phyloP scores from a whole-genome alignment of 208 protist species.

The Kentomonas sorsogonicus region DNA sequence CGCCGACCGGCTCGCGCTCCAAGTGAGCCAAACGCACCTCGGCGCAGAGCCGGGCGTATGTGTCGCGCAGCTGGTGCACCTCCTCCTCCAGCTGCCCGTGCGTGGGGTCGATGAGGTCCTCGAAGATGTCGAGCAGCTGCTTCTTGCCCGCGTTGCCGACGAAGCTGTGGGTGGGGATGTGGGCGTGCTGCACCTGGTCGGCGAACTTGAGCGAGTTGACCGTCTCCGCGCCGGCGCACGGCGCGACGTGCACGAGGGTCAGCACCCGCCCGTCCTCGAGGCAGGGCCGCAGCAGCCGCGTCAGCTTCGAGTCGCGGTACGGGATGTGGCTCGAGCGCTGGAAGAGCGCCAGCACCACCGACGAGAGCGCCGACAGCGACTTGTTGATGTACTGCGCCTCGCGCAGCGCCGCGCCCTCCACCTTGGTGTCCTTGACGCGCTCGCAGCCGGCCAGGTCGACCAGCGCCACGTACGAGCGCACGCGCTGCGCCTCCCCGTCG shows the following conservation, averaged over 20 bases:
- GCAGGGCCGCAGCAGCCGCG: conserved; percentile 81
- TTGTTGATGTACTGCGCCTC: conserved; percentile 92
- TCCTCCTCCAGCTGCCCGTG: conserved; percentile 42
- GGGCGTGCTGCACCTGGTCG: conserved; percentile 75
- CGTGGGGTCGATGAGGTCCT: conserved; percentile 69
- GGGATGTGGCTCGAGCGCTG: conserved; percentile 73
- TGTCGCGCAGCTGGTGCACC: conserved; percentile 27
- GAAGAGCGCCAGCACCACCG: conserved; percentile 78
- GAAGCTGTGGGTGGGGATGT: conserved; percentile 59
- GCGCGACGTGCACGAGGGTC: conserved; percentile 74
- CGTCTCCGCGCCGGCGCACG: conserved; percentile 59
- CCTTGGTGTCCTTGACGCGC: conserved; percentile 88
- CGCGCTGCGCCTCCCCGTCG: conserved; percentile 5
- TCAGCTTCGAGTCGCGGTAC: conserved; percentile 91
- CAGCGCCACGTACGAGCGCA: conserved; percentile 83
- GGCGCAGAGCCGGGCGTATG: conserved; percentile 64
- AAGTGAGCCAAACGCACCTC: conserved; percentile 69
- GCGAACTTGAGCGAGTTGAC: conserved; percentile 78
- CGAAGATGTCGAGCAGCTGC: conserved; percentile 62
- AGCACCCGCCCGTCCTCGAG: conserved; percentile 76
- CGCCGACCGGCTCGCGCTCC: conserved; percentile 15
- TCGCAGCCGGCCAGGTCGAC: conserved; percentile 98
- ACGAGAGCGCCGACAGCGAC: conserved; percentile 81
- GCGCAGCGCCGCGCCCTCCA: conserved; percentile 58
- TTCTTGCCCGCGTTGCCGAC: conserved; percentile 31